phyloP scores from a whole-genome alignment of 306 rosid genomes.

The Rosa chinensis region DNA sequence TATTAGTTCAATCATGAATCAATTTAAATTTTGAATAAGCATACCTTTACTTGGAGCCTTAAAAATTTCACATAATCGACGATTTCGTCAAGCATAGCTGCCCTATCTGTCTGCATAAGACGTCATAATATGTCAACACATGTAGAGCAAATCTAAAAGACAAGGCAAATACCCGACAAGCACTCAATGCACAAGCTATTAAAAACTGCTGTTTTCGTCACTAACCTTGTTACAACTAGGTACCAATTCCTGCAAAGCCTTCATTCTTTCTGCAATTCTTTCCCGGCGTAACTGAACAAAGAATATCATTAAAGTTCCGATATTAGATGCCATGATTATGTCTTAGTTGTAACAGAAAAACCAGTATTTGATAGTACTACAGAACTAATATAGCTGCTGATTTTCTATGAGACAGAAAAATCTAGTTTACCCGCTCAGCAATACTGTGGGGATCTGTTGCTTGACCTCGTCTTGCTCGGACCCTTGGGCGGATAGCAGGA shows the following conservation, averaged over 20 bases:
- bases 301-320: not conserved
- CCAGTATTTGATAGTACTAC: not conserved
- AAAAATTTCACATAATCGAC: slow-evolving; percentile 97
- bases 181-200: not conserved
- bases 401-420: not conserved
- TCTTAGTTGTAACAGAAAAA: not conserved
- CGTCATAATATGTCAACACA: slow-evolving; percentile 16
- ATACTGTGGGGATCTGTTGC: slow-evolving; percentile 99
- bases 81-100: slow-evolving; percentile 96
- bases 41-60: slow-evolving; percentile 98
- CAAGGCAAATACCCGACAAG: not conserved
- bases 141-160: not conserved
- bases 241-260: slow-evolving; percentile 94
- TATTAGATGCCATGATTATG: not conserved
- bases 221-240: slow-evolving; percentile 89
- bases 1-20: slow-evolving; percentile 11
- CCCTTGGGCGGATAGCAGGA: slow-evolving; percentile 77
- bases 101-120: slow-evolving; percentile 80
- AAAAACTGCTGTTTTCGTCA: slow-evolving; percentile 12
- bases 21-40: slow-evolving; percentile 12
- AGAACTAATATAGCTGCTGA: not conserved
- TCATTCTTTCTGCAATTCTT: slow-evolving; percentile 99
- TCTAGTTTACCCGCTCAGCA: slow-evolving; percentile 73
- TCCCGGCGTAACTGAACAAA: slow-evolving; percentile 84
- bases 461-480: slow-evolving; percentile 96